Evolutionary conservation across 768 basidiomycete species (phyloP).

Genomic region (Suillus occidentalis): DNA sequence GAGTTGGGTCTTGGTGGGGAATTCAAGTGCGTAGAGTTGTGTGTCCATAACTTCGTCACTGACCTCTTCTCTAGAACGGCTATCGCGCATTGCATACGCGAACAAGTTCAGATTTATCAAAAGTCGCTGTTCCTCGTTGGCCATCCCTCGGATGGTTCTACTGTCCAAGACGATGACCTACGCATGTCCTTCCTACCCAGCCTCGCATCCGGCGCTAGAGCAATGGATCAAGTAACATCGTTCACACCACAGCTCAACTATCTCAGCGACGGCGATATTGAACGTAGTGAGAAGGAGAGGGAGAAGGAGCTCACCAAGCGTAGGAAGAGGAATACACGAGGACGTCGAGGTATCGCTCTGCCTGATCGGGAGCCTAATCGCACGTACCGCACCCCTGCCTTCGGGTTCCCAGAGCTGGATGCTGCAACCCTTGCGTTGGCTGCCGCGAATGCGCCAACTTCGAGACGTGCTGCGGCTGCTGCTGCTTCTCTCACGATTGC

Average conservation of each 20-base stretch:
- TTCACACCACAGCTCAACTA: constrained; percentile 91
- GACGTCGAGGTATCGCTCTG: constrained; percentile 73
- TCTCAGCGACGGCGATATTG: constrained; percentile 86
- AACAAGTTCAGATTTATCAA: constrained; percentile 90
- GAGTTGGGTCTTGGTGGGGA: constrained; percentile 91
- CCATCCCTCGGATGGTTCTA: constrained; percentile 77
- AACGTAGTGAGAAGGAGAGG: constrained; percentile 85
- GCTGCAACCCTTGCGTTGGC: constrained; percentile 67
- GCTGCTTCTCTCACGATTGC: constrained; percentile 84
- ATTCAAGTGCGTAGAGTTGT: constrained; percentile 66
- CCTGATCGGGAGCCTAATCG: constrained; percentile 92
- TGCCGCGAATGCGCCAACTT: constrained; percentile 65
- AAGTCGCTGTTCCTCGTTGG: constrained; percentile 91
- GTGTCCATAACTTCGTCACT: constrained; percentile 7
- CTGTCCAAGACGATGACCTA: constrained; percentile 87
- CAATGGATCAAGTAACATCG: constrained; percentile 72
- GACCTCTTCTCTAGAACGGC: constrained; percentile 66
- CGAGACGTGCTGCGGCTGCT: constrained; percentile 82
- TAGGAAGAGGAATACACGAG: constrained; percentile 81
- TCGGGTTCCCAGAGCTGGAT: constrained; percentile 81
- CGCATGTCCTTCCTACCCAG: constrained; percentile 85
- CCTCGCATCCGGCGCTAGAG: constrained; percentile 67
- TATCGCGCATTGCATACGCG: constrained; percentile 92
- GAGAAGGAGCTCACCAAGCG: constrained; percentile 91
- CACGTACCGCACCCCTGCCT: constrained; percentile 88